A percentile compares a stretch with the other conserved stretches of the same genome.
phyloP scores from a whole-genome alignment of 169 alveolate species.

The Plasmodium billcollinsi region DNA sequence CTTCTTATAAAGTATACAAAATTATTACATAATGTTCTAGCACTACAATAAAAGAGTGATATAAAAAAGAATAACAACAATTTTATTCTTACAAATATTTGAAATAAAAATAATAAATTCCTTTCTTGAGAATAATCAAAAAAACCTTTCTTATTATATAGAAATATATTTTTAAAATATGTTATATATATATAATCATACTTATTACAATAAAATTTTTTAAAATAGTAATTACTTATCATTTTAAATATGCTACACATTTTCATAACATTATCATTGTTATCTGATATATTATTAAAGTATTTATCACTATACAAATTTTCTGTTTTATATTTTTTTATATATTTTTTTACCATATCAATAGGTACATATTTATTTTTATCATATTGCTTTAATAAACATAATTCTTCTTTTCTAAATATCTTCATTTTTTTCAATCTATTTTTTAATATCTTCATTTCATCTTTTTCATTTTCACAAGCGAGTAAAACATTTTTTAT shows the following conservation, averaged over 20 bases:
- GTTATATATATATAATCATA: slow-evolving; percentile 13
- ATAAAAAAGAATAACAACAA: slow-evolving; percentile 24
- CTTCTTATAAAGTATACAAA: slow-evolving; percentile 12
- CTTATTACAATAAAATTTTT: slow-evolving; percentile 1
- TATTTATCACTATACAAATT: no score
- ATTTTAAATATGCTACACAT: background rate
- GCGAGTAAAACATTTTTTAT: slow-evolving; percentile 22
- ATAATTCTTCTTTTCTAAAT: slow-evolving; percentile 17
- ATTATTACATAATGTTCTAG: slow-evolving; percentile 5
- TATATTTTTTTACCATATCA: background rate
- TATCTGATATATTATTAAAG: no score
- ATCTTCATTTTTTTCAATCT: background rate
- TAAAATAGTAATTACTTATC: slow-evolving; percentile 24
- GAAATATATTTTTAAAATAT: slow-evolving; percentile 9
- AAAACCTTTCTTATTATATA: slow-evolving; percentile 1
- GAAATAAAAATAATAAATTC: slow-evolving; percentile 7
- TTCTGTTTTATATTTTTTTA: no score
- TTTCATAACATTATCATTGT: no score
- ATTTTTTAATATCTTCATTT: slow-evolving; percentile 7
- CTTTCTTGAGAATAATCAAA: background rate
- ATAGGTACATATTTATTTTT: background rate
- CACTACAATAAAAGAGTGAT: slow-evolving; percentile 19
- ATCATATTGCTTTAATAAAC: slow-evolving; percentile 11
- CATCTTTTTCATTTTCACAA: slow-evolving; percentile 15
- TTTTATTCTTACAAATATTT: slow-evolving; percentile 19